Evolutionary conservation across 2,329 filamentous ascomycete species (phyloP), one percentile per base, ranked within the genome.

Genomic region (Claviceps digitariae): DNA sequence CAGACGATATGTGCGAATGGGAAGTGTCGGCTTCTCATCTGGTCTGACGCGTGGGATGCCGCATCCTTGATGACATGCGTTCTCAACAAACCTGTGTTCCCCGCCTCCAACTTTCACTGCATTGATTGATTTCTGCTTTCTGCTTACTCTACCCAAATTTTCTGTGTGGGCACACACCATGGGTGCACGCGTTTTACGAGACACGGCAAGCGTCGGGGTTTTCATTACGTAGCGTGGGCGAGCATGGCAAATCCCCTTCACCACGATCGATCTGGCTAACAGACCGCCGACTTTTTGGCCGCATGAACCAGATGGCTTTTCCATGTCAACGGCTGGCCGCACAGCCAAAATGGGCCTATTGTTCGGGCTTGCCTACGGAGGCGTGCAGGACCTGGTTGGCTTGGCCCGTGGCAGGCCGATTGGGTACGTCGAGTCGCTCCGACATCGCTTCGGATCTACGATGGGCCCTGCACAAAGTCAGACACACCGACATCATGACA

Each of bases 311-410:
- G 87, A 90, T 73, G 79, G 83, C 44, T 87, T 96, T 62, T 87
- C 90, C 36, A 71, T 91, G 31, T 82, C 84, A 55, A 86, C 85
- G 50, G 82, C 84, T 43, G 85, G 84, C 20, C 79, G 85, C 57
- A 93, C 88, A 45, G 89, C 90, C 50, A 87, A 83, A 64, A 80
- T 86, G 60, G 91, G 90, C 1, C 72, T 96, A 47, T 74, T 86
- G 60, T 83, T 90, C 58, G 90, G 91, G 21, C 64, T 95, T 38
- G 79, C 73, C 8, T 97, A 89, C 69, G 91, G 91, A 25, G 72
- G 91, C 40, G 67, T 85, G 54, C 90, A 97, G 69, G 91, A 97
- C 70, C 70, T 76, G 12, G 67, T 93, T 36, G 81, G 82, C 52
- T 73, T 83, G 55, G 70, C 81, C 51, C 84, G 81, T 65, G 89